phyloP scores from a whole-genome alignment of 2,329 filamentous ascomycete species.

The Aquanectria penicillioides region DNA sequence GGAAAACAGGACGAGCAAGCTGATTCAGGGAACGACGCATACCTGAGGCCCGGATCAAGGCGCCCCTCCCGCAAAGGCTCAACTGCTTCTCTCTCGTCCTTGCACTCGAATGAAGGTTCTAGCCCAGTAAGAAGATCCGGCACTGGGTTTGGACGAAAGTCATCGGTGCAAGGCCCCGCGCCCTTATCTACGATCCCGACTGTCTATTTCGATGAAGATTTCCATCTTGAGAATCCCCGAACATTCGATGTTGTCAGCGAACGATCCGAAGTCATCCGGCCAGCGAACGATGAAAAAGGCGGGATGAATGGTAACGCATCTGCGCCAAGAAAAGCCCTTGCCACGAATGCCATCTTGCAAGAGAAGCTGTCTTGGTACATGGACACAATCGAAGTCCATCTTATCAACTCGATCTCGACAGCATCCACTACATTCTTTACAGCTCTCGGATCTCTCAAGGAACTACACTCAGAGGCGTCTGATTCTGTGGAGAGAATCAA shows the following conservation, averaged over 20 bases:
- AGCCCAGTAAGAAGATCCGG: constrained; percentile 56
- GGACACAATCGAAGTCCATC: constrained; percentile 97
- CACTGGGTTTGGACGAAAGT: constrained; percentile 64
- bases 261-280: constrained; percentile 91
- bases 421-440: constrained; percentile 97
- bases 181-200: constrained; percentile 90
- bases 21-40: constrained; percentile 56
- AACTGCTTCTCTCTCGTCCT: constrained; percentile 58
- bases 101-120: constrained; percentile 60
- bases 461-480: constrained; percentile 90
- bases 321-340: constrained; percentile 81
- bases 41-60: constrained; percentile 55
- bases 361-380: constrained; percentile 99
- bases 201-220: constrained; percentile 95
- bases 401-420: constrained; percentile 95
- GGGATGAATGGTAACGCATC: constrained; percentile 66
- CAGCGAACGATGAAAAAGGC: constrained; percentile 63
- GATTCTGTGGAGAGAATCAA: constrained; percentile 92
- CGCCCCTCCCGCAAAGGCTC: constrained; percentile 47
- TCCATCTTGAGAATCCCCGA: constrained; percentile 93
- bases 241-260: constrained; percentile 98
- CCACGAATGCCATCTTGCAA: constrained; percentile 96
- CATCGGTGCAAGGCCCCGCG: constrained; percentile 74
- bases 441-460: constrained; percentile 87
- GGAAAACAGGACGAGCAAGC: constrained; percentile 55